Evolutionary conservation across 768 basidiomycete genomes (phyloP).

Genomic region (Tylopilus plumbeoviolaceoides): DNA sequence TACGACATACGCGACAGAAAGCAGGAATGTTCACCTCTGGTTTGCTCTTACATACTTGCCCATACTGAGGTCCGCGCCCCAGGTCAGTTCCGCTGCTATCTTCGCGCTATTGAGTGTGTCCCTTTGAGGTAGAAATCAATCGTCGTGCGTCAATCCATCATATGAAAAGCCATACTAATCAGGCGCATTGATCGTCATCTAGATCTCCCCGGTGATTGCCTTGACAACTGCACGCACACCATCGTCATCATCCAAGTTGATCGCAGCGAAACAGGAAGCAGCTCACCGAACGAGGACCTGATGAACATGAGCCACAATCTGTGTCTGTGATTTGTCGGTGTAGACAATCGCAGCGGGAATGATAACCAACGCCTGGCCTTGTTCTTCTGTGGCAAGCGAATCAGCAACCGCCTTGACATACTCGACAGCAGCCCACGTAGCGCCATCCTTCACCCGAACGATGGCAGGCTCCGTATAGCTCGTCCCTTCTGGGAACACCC

Average conservation of each 20-base stretch:
- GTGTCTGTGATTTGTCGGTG: neutral
- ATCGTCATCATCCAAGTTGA: conserved; percentile 28
- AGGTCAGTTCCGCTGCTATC: conserved; percentile 20
- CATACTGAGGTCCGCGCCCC: conserved; percentile 44
- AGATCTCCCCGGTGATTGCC: conserved; percentile 48
- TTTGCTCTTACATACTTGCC: conserved; percentile 49
- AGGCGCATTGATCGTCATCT: conserved; percentile 31
- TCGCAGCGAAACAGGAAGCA: neutral
- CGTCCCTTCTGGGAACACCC: conserved; percentile 48
- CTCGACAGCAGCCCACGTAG: conserved; percentile 70
- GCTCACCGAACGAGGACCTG: conserved; percentile 9
- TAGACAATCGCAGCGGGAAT: neutral
- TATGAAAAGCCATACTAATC: conserved; percentile 50
- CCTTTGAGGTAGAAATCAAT: conserved; percentile 3
- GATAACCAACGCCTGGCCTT: neutral
- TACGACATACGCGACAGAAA: neutral
- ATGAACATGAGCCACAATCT: neutral
- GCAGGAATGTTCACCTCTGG: conserved; percentile 47
- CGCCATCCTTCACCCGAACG: conserved; percentile 54
- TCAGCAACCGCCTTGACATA: conserved; percentile 45
- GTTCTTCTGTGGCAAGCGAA: conserved; percentile 4
- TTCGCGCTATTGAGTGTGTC: neutral
- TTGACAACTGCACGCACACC: conserved; percentile 50
- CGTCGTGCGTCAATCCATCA: conserved; percentile 1
- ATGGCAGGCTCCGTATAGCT: conserved; percentile 36